Conservation (phyloP, 192 early-diverging fungal genomes). For the Umbelopsis vinacea region DNA sequence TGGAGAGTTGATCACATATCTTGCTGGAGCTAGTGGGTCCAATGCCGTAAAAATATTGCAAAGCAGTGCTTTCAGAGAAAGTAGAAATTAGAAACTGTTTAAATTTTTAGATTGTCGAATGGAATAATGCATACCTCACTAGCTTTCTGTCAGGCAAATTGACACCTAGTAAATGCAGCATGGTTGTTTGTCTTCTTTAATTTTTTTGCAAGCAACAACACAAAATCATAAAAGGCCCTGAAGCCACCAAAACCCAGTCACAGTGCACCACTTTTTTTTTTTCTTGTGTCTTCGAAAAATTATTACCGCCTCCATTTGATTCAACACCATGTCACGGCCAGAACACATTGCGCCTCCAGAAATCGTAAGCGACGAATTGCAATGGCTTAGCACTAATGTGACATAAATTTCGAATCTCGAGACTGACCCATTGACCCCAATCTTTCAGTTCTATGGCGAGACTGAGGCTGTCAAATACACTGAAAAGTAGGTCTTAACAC, state of each 20-base stretch:
- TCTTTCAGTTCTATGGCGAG: conserved; percentile 87
- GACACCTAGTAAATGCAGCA: conserved; percentile 92
- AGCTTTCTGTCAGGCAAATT: conserved; percentile 92
- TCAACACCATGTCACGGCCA: conserved; percentile 82
- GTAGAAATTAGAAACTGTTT: background rate
- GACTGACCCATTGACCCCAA: conserved; percentile 5
- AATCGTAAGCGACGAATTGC: conserved; percentile 64
- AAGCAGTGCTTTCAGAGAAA: conserved; percentile 57
- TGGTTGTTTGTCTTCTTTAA: conserved; percentile 31
- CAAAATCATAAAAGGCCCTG: background rate
- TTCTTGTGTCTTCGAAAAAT: background rate
- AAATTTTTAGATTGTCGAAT: background rate
- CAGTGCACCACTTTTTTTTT: background rate
- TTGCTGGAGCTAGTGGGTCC: conserved; percentile 73
- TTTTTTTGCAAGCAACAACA: background rate
- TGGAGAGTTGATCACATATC: conserved; percentile 80
- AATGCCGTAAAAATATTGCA: conserved; percentile 91
- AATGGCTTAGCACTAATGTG: background rate
- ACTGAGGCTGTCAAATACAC: conserved; percentile 94
- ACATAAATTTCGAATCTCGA: background rate
- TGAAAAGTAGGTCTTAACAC: conserved; percentile 64
- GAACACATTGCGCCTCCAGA: conserved; percentile 97
- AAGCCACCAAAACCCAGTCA: conserved; percentile 22
- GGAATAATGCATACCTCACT: conserved; percentile 49
- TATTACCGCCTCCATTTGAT: background rate